phyloP scores from a whole-genome alignment of 1,284 basidiomycete genomes.

The Marasmius sp. region DNA sequence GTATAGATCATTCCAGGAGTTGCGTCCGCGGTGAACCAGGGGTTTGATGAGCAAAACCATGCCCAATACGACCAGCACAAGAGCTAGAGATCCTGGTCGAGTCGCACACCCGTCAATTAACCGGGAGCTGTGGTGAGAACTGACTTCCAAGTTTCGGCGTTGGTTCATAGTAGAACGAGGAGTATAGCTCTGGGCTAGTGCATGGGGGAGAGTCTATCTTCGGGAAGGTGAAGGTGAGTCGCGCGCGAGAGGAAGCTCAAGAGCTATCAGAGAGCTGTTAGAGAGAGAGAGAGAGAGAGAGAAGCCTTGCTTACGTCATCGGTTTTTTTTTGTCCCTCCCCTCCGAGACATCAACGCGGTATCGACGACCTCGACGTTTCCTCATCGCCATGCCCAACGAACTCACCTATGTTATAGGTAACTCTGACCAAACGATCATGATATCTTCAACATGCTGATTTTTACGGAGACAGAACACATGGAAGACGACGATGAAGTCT shows the following conservation, averaged over 20 bases:
- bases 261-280: constrained; percentile 9
- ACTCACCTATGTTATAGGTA: neutral
- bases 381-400: neutral
- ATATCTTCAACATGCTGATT: neutral
- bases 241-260: constrained; percentile 6
- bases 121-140: too few species aligned
- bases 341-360: neutral
- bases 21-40: too few species aligned
- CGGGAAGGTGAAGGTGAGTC: neutral
- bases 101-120: neutral
- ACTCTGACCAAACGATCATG: neutral
- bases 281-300: constrained; percentile 9
- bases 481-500: constrained; percentile 86
- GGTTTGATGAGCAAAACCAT: too few species aligned
- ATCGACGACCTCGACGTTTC: neutral
- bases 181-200: too few species aligned
- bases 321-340: neutral
- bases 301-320: neutral
- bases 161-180: too few species aligned
- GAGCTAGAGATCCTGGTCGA: neutral
- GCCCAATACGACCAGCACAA: too few species aligned
- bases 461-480: constrained; percentile 74
- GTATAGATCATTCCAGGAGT: too few species aligned
- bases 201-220: too few species aligned
- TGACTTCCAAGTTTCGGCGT: too few species aligned